phyloP scores from a whole-genome alignment of 192 early-diverging fungal genomes.

The Tieghemiomyces parasiticus region DNA sequence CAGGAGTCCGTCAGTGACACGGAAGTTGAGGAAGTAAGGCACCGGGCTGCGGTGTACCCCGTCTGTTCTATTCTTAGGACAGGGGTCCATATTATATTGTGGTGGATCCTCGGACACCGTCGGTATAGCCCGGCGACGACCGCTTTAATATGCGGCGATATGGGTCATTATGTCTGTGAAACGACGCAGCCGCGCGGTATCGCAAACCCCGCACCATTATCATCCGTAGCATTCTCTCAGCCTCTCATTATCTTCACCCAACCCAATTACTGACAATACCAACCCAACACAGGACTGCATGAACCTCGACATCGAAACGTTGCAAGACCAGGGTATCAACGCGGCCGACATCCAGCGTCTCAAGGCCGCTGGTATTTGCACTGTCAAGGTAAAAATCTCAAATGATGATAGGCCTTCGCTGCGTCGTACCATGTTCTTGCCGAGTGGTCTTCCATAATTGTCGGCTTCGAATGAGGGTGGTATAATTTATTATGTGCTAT shows the following conservation, averaged over 20 bases:
- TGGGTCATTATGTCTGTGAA: neutral
- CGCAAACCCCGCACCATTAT: no score
- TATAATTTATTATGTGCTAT: no score
- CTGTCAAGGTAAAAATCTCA: slow-evolving; percentile 36
- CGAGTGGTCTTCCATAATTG: no score
- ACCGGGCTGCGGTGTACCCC: neutral
- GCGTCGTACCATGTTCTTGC: no score
- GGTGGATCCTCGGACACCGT: no score
- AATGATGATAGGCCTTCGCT: no score
- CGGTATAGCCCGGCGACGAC: neutral
- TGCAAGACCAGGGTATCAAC: slow-evolving; percentile 52
- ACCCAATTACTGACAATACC: no score
- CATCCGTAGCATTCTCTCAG: no score
- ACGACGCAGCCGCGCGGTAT: no score
- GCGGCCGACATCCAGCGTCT: slow-evolving; percentile 67
- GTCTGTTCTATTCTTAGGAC: neutral
- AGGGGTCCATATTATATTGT: neutral
- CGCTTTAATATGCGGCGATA: neutral
- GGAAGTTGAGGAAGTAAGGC: slow-evolving; percentile 5
- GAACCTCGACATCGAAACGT: slow-evolving; percentile 22
- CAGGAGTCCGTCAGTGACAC: neutral
- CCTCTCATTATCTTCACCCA: no score
- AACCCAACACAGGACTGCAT: no score
- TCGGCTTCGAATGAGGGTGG: no score
- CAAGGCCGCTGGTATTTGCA: slow-evolving; percentile 58